Percentiles rank a stretch among this genome's conserved stretches.
Evolutionary conservation across 192 early-diverging fungal species (phyloP).

Genomic region (Entomortierella beljakovae): DNA sequence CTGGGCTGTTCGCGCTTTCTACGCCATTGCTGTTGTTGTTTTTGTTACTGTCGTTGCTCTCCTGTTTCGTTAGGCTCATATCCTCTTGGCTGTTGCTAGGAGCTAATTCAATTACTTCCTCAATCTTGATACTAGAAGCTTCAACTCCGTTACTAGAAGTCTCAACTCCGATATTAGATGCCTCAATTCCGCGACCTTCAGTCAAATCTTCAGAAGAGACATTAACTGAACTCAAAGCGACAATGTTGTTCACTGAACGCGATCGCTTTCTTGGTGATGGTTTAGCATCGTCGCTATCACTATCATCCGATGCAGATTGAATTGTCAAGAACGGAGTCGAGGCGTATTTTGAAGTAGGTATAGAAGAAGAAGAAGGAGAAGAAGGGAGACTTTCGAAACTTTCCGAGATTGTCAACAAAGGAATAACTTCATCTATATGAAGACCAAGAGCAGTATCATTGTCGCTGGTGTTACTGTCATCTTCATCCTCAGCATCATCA

Average conservation of each 20-base stretch:
- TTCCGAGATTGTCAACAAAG: slow-evolving; percentile 10
- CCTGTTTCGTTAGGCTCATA: too few species aligned
- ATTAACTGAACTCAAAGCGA: neutral
- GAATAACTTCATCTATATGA: neutral
- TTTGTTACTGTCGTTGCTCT: too few species aligned
- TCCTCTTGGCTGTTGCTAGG: too few species aligned
- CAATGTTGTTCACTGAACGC: slow-evolving; percentile 7
- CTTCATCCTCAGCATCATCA: neutral
- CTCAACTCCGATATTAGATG: too few species aligned
- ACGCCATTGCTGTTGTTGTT: too few species aligned
- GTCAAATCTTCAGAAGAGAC: neutral
- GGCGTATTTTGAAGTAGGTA: neutral
- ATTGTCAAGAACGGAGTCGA: neutral
- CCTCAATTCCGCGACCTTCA: neutral
- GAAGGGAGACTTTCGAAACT: neutral
- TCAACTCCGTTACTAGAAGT: too few species aligned
- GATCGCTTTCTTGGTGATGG: slow-evolving; percentile 13
- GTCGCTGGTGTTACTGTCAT: neutral
- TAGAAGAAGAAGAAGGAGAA: neutral
- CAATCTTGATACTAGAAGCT: too few species aligned
- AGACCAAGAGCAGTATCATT: neutral
- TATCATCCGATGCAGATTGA: neutral
- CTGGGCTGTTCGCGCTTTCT: too few species aligned
- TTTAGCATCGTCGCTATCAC: neutral
- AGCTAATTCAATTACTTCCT: too few species aligned